These are phyloP conservation scores for Biscutella laevigata DNA, from an alignment of 441 rosid genomes.

Conservation along the genomic window DNA sequence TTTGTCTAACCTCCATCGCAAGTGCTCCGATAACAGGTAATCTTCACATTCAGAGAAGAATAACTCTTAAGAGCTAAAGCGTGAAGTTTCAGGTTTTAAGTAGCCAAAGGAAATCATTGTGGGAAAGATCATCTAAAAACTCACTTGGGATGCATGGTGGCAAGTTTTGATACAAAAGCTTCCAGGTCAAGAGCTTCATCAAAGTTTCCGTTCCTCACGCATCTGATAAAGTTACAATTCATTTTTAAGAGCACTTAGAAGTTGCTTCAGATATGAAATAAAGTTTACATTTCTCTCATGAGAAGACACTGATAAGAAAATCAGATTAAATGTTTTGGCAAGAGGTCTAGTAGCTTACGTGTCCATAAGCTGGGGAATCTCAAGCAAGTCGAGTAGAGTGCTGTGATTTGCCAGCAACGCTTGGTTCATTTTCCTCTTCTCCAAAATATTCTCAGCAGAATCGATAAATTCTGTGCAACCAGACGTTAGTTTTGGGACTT, in stretches of 20 bases:
- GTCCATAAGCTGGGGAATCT: conserved; percentile 99
- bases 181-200: conserved; percentile 95
- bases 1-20: conserved; percentile 78
- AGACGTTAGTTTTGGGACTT: conserved; percentile 68
- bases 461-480: conserved; percentile 84
- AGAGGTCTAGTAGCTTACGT: conserved; percentile 47
- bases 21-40: conserved; percentile 85
- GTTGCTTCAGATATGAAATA: background rate
- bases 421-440: conserved; percentile 92
- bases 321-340: background rate
- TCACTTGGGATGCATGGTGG: conserved; percentile 96
- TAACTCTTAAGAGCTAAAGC: conserved; percentile 12
- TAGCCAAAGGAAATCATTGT: background rate
- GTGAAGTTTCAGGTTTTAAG: conserved; percentile 16
- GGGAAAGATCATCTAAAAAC: conserved; percentile 23
- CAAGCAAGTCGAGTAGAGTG: conserved; percentile 90
- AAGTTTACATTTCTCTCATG: background rate
- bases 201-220: conserved; percentile 88
- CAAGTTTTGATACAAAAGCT: conserved; percentile 79
- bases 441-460: conserved; percentile 78
- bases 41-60: conserved; percentile 31
- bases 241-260: background rate
- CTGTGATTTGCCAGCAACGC: conserved; percentile 74
- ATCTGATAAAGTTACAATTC: conserved; percentile 38
- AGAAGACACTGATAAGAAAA: background rate